Base-by-base conservation (phyloP, 495 filamentous ascomycete species). In the Hypoxylon fuscum region DNA sequence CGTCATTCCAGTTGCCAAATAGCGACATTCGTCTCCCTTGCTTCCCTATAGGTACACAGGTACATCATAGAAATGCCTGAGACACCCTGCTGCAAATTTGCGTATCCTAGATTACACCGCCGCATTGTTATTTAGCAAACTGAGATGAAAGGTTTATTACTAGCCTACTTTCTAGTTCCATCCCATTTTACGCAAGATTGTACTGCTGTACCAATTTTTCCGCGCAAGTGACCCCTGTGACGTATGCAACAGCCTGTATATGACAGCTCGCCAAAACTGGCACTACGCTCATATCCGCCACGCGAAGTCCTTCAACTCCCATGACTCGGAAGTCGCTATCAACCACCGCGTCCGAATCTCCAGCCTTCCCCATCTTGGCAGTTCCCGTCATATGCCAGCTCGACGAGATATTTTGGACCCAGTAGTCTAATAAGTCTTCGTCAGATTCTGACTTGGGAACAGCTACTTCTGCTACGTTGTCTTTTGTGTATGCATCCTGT, bases 271-370 rank as follows among this genome's bases (percentile, higher is more conserved):
- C 40, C 63, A 87, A 47, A 9, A 88, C 67, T 5, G 87, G 87
- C 20, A 87, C 73, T 44, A 86, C 81, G 58, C 85, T 87, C 72
- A 85, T 81, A 76, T 90, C 87, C 3, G 80, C 85, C 11, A 90
- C 77, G 8, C 87, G 78, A 62, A 90, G 69, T 0, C 74, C 74
- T 35, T 84, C 70, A n/a, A 87, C 59, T 1, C 86, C 87, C 8
- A 76, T 67, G 0, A 90, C 78, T 27, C 75, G 73, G 53, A 87
- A 85, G 3, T 76, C 60, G 0, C 32, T 74, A 59, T 89, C 85
- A 17, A 90, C 84, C 4, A 79, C 84, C 4, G 80, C 80, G 31
- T 78, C 70, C 3, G 58, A 49, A 21, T 83, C 83, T 0, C 73
- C 79, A 1, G 43, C 5, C 37, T 66, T 75, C 0, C 87, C 87